Conservation (phyloP, 2,329 filamentous ascomycete species). For the Dendrostoma leiphaemia region DNA sequence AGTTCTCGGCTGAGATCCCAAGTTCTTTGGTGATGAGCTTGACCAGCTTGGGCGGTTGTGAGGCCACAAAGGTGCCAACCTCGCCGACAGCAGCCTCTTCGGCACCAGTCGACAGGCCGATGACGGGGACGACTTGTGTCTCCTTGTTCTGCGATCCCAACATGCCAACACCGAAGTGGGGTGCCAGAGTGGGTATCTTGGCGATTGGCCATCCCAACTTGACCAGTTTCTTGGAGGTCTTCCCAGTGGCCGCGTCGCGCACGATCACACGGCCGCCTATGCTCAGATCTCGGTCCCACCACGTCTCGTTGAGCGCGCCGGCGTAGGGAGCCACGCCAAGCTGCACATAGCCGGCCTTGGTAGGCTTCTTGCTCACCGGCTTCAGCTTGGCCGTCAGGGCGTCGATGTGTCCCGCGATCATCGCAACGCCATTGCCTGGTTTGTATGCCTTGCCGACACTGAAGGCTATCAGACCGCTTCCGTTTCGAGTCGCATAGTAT, state of each 20-base stretch:
- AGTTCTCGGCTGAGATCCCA: conserved; percentile 59
- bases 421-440: conserved; percentile 81
- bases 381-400: conserved; percentile 88
- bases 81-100: conserved; percentile 53
- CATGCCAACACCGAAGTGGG: conserved; percentile 83
- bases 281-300: conserved; percentile 95
- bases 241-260: conserved; percentile 67
- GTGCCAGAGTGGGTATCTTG: conserved; percentile 84
- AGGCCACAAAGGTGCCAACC: conserved; percentile 70
- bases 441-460: conserved; percentile 76
- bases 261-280: conserved; percentile 89
- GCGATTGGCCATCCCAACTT: conserved; percentile 94
- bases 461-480: conserved; percentile 82
- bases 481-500: conserved; percentile 86
- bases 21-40: conserved; percentile 77
- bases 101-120: conserved; percentile 69
- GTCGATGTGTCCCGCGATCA: conserved; percentile 91
- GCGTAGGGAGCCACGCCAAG: conserved; percentile 92
- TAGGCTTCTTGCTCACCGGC: conserved; percentile 83
- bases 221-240: conserved; percentile 78
- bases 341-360: conserved; percentile 81
- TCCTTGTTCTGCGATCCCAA: conserved; percentile 72
- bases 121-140: conserved; percentile 91
- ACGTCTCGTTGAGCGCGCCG: conserved; percentile 81
- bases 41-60: conserved; percentile 83